These are phyloP conservation scores for Rhynchospora tenuis DNA, from an alignment of 176 grass and related monocot species.

Conservation along the genomic window DNA sequence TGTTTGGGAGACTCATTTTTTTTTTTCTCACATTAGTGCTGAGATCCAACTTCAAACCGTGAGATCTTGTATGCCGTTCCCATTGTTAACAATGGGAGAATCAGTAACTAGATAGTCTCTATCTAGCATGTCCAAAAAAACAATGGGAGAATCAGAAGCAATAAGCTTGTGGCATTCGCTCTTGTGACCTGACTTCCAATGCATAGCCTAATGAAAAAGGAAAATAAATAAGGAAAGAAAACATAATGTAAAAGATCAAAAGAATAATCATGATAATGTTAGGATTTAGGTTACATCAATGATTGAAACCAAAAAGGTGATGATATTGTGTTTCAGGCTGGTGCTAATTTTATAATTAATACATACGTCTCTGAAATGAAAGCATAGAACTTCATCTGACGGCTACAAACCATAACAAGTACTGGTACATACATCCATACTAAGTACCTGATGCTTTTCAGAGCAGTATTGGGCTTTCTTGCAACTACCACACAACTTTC, in stretches of 20 bases:
- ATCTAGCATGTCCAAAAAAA: too few species aligned
- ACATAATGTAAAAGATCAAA: conserved; percentile 1
- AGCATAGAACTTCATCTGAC: background rate
- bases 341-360: background rate
- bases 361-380: background rate
- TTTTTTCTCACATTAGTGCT: too few species aligned
- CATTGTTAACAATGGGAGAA: conserved; percentile 24
- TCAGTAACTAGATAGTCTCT: too few species aligned
- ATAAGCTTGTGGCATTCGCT: too few species aligned
- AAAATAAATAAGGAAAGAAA: background rate
- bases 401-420: background rate
- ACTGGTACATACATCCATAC: background rate
- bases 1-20: too few species aligned
- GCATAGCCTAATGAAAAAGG: conserved; percentile 44
- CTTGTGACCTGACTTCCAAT: conserved; percentile 82
- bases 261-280: background rate
- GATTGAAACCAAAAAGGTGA: background rate
- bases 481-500: too few species aligned
- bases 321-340: background rate
- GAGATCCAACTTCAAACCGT: background rate
- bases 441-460: too few species aligned
- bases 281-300: background rate
- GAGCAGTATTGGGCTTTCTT: too few species aligned
- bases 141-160: conserved; percentile 43
- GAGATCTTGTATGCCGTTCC: background rate